Evolutionary conservation across 495 filamentous ascomycete species (phyloP).

Genomic region (Penicillium macrosclerotiorum): DNA sequence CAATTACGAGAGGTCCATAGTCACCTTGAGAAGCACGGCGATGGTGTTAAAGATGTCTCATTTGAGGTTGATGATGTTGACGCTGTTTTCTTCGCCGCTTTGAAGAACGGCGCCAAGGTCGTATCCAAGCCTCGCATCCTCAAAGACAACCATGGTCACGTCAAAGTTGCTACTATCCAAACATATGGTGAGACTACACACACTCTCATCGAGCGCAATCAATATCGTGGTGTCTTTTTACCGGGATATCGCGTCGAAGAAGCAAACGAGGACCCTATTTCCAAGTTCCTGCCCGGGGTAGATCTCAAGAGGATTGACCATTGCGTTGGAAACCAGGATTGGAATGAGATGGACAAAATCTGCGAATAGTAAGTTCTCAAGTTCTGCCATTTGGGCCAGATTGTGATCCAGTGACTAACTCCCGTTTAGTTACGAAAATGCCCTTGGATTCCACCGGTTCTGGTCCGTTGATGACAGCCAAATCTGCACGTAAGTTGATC

Average conservation of each 20-base stretch:
- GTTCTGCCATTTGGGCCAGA: neutral
- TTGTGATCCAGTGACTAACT: slow-evolving; percentile 16
- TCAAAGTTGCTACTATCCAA: slow-evolving; percentile 70
- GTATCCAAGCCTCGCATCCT: slow-evolving; percentile 56
- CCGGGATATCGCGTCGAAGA: slow-evolving; percentile 66
- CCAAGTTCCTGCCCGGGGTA: slow-evolving; percentile 55
- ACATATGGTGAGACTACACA: slow-evolving; percentile 94
- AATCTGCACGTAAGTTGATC: slow-evolving; percentile 63
- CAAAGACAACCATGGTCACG: slow-evolving; percentile 48
- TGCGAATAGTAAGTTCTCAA: slow-evolving; percentile 63
- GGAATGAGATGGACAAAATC: slow-evolving; percentile 79
- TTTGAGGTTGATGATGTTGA: slow-evolving; percentile 87
- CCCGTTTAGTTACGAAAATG: slow-evolving; percentile 66
- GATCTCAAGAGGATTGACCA: slow-evolving; percentile 75
- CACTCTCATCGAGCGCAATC: slow-evolving; percentile 68
- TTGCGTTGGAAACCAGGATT: slow-evolving; percentile 92
- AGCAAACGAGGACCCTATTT: slow-evolving; percentile 46
- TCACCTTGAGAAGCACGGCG: slow-evolving; percentile 79
- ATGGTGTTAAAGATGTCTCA: slow-evolving; percentile 87
- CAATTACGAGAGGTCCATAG: slow-evolving; percentile 66
- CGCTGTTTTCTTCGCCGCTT: slow-evolving; percentile 67
- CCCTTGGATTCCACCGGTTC: slow-evolving; percentile 90
- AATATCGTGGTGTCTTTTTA: slow-evolving; percentile 72
- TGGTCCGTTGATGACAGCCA: slow-evolving; percentile 88
- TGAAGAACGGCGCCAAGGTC: slow-evolving; percentile 63